Conservation (phyloP, 2,329 filamentous ascomycete genomes). For the Diplodia intermedia region DNA sequence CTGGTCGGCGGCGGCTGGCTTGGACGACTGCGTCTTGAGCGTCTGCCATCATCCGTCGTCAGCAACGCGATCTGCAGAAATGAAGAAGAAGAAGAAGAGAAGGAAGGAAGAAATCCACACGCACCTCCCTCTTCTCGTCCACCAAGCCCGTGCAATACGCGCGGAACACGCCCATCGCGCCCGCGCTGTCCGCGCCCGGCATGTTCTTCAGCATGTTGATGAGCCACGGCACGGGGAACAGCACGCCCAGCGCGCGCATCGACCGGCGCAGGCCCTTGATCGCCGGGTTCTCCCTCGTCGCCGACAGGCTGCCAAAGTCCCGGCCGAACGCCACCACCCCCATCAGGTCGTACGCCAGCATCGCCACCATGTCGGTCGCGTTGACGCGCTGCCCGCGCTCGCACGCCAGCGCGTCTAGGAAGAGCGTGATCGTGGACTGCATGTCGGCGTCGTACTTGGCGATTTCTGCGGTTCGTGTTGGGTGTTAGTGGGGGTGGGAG, state of each 20-base stretch:
- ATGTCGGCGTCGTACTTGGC: slow-evolving; percentile 11
- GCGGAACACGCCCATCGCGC: neutral
- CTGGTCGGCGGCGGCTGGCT: too few species aligned
- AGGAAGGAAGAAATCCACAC: neutral
- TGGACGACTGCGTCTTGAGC: too few species aligned
- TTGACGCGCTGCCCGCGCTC: slow-evolving; percentile 16
- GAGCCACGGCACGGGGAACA: slow-evolving; percentile 23
- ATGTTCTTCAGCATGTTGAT: neutral
- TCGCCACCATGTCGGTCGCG: slow-evolving; percentile 38
- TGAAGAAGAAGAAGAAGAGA: too few species aligned
- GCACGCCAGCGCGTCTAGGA: slow-evolving; percentile 10
- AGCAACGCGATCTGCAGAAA: too few species aligned
- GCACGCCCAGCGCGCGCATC: slow-evolving; percentile 1
- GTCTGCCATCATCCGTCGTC: too few species aligned
- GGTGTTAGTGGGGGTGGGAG: neutral
- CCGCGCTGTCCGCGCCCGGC: neutral
- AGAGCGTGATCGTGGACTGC: neutral
- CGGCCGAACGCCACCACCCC: slow-evolving; percentile 56
- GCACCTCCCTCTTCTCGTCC: slow-evolving; percentile 4
- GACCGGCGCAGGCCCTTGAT: neutral
- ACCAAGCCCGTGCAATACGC: slow-evolving; percentile 4
- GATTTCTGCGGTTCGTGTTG: neutral
- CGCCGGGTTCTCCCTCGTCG: neutral
- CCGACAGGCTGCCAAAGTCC: slow-evolving; percentile 44
- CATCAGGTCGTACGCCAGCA: slow-evolving; percentile 61